These are phyloP conservation scores for Rosa multiflora DNA, from an alignment of 306 rosid genomes.

Conservation along the genomic window DNA sequence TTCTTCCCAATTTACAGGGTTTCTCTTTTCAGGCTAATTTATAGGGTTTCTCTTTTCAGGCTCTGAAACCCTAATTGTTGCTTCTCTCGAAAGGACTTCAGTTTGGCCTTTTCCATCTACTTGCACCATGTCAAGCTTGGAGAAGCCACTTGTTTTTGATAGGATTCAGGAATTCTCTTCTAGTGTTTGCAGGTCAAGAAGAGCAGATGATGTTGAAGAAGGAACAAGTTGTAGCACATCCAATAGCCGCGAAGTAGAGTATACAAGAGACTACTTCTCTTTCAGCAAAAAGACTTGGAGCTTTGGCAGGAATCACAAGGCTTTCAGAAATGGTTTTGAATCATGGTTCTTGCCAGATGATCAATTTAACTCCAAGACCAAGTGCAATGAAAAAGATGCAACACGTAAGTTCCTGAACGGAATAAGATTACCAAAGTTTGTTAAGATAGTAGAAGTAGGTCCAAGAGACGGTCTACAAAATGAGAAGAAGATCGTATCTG, in stretches of 20 bases:
- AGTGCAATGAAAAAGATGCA: slow-evolving; percentile 25
- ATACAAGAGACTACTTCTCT: slow-evolving; percentile 43
- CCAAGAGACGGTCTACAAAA: slow-evolving; percentile 96
- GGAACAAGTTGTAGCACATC: slow-evolving; percentile 84
- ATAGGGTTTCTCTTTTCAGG: no score
- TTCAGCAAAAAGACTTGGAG: slow-evolving; percentile 37
- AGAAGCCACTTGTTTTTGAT: slow-evolving; percentile 87
- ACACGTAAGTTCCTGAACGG: slow-evolving; percentile 49
- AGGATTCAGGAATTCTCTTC: slow-evolving; percentile 75
- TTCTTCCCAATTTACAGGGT: not conserved
- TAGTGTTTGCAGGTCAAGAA: slow-evolving; percentile 69
- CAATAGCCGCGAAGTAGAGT: slow-evolving; percentile 40
- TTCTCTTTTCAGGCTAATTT: no score
- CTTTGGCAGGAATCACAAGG: slow-evolving; percentile 40
- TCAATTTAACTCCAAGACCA: slow-evolving; percentile 35
- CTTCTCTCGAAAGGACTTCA: not conserved
- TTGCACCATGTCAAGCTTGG: slow-evolving; percentile 81
- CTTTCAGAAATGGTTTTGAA: slow-evolving; percentile 42
- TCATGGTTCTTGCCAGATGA: slow-evolving; percentile 21
- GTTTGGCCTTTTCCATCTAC: slow-evolving; percentile 27
- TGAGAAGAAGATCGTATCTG: slow-evolving; percentile 75
- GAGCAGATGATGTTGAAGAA: slow-evolving; percentile 54
- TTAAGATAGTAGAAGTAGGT: slow-evolving; percentile 95
- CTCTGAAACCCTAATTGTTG: not conserved
- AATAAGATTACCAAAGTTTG: slow-evolving; percentile 49